A percentile compares a stretch with the other conserved stretches of the same genome.
Conservation (phyloP, 257 asterid genomes). For the Fraxinus americana region DNA sequence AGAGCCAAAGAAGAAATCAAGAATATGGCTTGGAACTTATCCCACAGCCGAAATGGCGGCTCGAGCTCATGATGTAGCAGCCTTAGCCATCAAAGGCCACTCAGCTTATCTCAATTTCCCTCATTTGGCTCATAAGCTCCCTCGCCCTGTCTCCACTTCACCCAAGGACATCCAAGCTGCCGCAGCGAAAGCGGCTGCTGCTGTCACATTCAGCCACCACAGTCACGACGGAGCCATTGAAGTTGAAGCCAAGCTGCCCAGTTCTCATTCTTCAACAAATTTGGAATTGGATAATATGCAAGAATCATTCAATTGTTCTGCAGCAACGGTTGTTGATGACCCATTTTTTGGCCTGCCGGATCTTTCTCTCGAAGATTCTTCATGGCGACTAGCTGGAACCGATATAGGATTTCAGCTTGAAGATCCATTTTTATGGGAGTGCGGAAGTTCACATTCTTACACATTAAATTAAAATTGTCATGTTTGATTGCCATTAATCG, state of each 20-base stretch:
- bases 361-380: slow-evolving; percentile 42
- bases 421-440: slow-evolving; percentile 50
- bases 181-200: slow-evolving; percentile 45
- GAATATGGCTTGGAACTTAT: slow-evolving; percentile 66
- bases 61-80: slow-evolving; percentile 63
- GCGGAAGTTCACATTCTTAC: slow-evolving; percentile 3
- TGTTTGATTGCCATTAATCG: no score
- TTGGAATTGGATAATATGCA: slow-evolving; percentile 23
- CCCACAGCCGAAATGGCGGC: slow-evolving; percentile 66
- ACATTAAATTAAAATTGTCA: no score
- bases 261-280: slow-evolving; percentile 22
- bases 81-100: slow-evolving; percentile 54
- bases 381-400: slow-evolving; percentile 49
- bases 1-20: slow-evolving; percentile 57
- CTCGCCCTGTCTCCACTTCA: slow-evolving; percentile 43
- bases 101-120: slow-evolving; percentile 64
- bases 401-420: slow-evolving; percentile 48
- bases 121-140: slow-evolving; percentile 42
- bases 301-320: slow-evolving; percentile 24
- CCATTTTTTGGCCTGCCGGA: slow-evolving; percentile 55
- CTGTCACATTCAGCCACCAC: slow-evolving; percentile 11
- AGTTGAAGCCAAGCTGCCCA: slow-evolving; percentile 24
- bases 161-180: slow-evolving; percentile 64
- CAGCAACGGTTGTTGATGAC: slow-evolving; percentile 37
- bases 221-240: background rate